Evolutionary conservation across 495 filamentous ascomycete genomes (phyloP).

Genomic region (Coniosporium apollinis): DNA sequence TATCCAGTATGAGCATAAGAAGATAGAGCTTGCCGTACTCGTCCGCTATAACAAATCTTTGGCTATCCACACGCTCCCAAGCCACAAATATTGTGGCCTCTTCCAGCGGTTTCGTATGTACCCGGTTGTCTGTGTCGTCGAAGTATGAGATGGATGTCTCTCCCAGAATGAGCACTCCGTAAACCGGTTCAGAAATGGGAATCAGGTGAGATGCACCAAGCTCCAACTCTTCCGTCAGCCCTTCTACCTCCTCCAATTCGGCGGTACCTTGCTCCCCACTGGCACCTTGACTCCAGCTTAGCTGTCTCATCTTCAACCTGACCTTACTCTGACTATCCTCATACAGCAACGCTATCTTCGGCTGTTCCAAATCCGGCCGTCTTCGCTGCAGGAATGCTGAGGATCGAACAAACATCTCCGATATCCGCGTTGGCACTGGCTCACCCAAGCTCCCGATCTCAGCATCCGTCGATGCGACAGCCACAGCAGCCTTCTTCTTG

Average conservation of each 20-base stretch:
- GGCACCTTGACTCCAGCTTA: constrained; percentile 32
- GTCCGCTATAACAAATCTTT: constrained; percentile 73
- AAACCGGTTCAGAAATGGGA: constrained; percentile 50
- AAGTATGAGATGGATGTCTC: constrained; percentile 75
- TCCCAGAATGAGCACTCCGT: constrained; percentile 56
- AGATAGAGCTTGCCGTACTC: constrained; percentile 74
- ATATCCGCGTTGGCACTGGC: constrained; percentile 55
- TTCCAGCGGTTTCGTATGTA: constrained; percentile 40
- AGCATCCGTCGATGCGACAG: too few relatives aligned
- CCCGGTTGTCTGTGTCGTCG: constrained; percentile 48
- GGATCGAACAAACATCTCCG: constrained; percentile 74
- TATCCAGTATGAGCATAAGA: constrained; percentile 53
- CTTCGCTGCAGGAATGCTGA: constrained; percentile 53
- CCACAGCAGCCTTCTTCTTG: constrained; percentile 34
- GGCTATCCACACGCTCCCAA: constrained; percentile 70
- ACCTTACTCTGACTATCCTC: constrained; percentile 51
- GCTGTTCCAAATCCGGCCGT: constrained; percentile 31
- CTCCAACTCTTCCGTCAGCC: constrained; percentile 44
- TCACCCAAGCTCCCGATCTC: constrained; percentile 45
- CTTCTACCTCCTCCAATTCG: constrained; percentile 34
- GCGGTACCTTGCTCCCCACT: constrained; percentile 30
- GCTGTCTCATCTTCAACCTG: constrained; percentile 40
- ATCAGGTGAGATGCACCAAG: constrained; percentile 66
- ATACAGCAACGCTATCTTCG: constrained; percentile 71
- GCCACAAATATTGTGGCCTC: constrained; percentile 70